Evolutionary conservation across 169 alveolate species (phyloP).

Genomic region (Plasmodium fragile): DNA sequence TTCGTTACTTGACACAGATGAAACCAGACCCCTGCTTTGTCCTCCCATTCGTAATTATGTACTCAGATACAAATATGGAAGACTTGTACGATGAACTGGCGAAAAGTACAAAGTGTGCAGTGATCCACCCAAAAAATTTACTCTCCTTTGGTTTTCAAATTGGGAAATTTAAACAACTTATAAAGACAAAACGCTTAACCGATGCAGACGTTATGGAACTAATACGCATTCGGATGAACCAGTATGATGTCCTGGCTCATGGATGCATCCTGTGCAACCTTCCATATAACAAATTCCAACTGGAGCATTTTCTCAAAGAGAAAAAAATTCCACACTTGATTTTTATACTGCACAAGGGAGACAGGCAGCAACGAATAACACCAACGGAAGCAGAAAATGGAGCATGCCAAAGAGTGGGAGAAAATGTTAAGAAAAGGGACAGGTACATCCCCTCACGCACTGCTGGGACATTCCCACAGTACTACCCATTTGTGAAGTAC

Average conservation of each 20-base stretch:
- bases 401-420: neutral
- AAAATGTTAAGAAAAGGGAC: neutral
- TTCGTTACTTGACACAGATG: constrained; percentile 17
- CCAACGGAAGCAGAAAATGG: neutral
- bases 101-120: constrained; percentile 26
- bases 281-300: constrained; percentile 29
- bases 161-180: constrained; percentile 6
- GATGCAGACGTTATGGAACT: constrained; percentile 21
- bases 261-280: constrained; percentile 64
- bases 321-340: constrained; percentile 48
- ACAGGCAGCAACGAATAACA: neutral
- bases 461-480: neutral
- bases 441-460: neutral
- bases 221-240: constrained; percentile 24
- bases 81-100: constrained; percentile 1
- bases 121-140: constrained; percentile 32
- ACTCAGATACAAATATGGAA: neutral
- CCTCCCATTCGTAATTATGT: constrained; percentile 41
- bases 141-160: constrained; percentile 41
- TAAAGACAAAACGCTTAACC: neutral
- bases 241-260: constrained; percentile 56
- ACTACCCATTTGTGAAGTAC: constrained; percentile 1
- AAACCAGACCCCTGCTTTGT: constrained; percentile 63
- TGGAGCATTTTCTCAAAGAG: neutral
- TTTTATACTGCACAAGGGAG: constrained; percentile 19